These are phyloP conservation scores for Hansenula lynferdii DNA, from an alignment of 1,139 yeast species.

Conservation along the genomic window DNA sequence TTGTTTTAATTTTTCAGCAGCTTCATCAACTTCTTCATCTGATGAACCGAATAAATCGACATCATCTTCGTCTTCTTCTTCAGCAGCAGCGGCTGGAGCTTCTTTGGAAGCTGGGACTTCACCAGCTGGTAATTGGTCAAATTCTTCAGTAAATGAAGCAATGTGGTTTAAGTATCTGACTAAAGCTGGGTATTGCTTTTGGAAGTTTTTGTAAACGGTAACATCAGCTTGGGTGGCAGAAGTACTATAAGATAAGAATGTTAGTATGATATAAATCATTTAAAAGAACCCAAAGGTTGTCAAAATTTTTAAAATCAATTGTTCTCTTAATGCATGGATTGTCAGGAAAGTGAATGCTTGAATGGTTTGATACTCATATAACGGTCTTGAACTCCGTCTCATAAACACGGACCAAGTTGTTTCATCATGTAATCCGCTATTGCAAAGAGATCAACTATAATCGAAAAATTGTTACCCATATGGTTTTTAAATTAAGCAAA, in stretches of 20 bases:
- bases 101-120: conserved; percentile 41
- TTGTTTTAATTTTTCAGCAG: conserved; percentile 94
- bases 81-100: conserved; percentile 59
- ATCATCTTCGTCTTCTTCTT: conserved; percentile 82
- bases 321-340: conserved; percentile 5
- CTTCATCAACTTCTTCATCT: conserved; percentile 91
- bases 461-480: background rate
- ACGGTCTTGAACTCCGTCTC: conserved; percentile 94
- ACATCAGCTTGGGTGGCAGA: conserved; percentile 96
- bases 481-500: background rate
- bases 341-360: conserved; percentile 29
- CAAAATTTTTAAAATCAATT: conserved; percentile 1
- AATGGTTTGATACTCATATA: conserved; percentile 73
- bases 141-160: conserved; percentile 86
- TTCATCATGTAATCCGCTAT: conserved; percentile 39
- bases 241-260: conserved; percentile 39
- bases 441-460: background rate
- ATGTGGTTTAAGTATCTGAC: conserved; percentile 99
- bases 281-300: too few species aligned
- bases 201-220: conserved; percentile 91
- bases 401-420: conserved; percentile 96
- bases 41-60: conserved; percentile 94
- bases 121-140: conserved; percentile 81
- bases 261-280: background rate
- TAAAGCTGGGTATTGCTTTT: conserved; percentile 86